Conservation (phyloP, 306 rosid species). For the Cercis canadensis region DNA sequence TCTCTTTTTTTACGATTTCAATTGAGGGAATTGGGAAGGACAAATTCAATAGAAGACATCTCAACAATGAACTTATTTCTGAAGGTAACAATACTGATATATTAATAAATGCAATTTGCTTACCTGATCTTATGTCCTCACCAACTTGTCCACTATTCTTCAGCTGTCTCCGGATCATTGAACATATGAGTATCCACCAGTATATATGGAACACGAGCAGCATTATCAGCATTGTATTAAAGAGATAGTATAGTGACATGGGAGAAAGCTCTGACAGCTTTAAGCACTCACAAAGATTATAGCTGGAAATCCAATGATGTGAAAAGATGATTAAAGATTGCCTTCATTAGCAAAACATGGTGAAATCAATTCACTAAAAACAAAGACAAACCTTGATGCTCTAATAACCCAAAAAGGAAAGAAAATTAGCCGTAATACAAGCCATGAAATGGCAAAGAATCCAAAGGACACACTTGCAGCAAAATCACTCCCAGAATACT, state of each 20-base stretch:
- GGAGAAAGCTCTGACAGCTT: conserved; percentile 48
- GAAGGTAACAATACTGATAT: conserved; percentile 24
- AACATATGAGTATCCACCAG: conserved; percentile 96
- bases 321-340: conserved; percentile 37
- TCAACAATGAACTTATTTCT: conserved; percentile 14
- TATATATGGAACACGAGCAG: conserved; percentile 93
- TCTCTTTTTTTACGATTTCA: background rate
- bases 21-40: conserved; percentile 17
- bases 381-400: conserved; percentile 76
- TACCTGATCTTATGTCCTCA: conserved; percentile 99
- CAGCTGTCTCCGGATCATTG: conserved; percentile 84
- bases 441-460: conserved; percentile 85
- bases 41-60: background rate
- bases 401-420: conserved; percentile 90
- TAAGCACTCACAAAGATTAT: conserved; percentile 54
- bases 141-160: conserved; percentile 93
- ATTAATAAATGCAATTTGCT: conserved; percentile 26
- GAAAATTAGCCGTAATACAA: conserved; percentile 75
- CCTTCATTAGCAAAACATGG: conserved; percentile 33
- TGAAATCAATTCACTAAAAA: conserved; percentile 39
- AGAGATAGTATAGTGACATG: conserved; percentile 66
- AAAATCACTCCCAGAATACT: conserved; percentile 88
- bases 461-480: conserved; percentile 89
- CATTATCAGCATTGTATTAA: conserved; percentile 81
- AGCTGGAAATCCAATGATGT: conserved; percentile 64